Evolutionary conservation across 2,329 filamentous ascomycete genomes (phyloP).

Genomic region (Aureobasidium mangrovei): DNA sequence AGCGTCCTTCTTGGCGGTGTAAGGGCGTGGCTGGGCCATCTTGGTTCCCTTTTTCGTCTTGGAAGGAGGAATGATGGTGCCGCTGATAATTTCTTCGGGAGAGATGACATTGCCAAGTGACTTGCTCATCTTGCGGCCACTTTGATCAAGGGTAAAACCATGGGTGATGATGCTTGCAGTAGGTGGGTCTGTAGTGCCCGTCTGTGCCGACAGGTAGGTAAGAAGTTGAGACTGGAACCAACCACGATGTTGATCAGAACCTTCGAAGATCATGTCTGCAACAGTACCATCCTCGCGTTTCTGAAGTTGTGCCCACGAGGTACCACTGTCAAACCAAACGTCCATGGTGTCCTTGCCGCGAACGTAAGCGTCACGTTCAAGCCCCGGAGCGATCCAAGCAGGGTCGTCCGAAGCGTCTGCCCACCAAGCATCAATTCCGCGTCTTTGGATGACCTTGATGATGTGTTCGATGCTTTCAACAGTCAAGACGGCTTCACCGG

Average conservation of each 20-base stretch:
- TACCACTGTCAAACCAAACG: conserved; percentile 98
- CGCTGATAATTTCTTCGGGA: conserved; percentile 76
- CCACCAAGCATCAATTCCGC: conserved; percentile 92
- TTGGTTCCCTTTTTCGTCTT: conserved; percentile 36
- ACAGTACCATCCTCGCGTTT: conserved; percentile 32
- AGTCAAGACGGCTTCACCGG: conserved; percentile 61
- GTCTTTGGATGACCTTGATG: conserved; percentile 64
- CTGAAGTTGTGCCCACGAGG: conserved; percentile 64
- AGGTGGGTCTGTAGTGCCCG: conserved; percentile 47
- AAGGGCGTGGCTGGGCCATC: not conserved
- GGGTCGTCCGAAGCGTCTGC: conserved; percentile 67
- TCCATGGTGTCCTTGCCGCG: conserved; percentile 96
- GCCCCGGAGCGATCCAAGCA: conserved; percentile 63
- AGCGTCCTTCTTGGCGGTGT: conserved; percentile 19
- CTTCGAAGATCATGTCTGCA: conserved; percentile 87
- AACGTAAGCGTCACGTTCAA: conserved; percentile 51
- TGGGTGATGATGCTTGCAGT: conserved; percentile 91
- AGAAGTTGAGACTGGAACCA: conserved; percentile 98
- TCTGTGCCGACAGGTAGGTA: conserved; percentile 65
- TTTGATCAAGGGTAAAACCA: conserved; percentile 81
- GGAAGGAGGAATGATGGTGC: conserved; percentile 62
- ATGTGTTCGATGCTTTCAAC: conserved; percentile 75
- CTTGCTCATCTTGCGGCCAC: conserved; percentile 98
- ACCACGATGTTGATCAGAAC: conserved; percentile 89
- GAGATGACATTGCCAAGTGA: conserved; percentile 82